Percentiles rank a stretch among this genome's conserved stretches.
These are phyloP conservation scores for Yamadazyma jaroonii DNA, from an alignment of 1,139 yeast species.

Conservation along the genomic window DNA sequence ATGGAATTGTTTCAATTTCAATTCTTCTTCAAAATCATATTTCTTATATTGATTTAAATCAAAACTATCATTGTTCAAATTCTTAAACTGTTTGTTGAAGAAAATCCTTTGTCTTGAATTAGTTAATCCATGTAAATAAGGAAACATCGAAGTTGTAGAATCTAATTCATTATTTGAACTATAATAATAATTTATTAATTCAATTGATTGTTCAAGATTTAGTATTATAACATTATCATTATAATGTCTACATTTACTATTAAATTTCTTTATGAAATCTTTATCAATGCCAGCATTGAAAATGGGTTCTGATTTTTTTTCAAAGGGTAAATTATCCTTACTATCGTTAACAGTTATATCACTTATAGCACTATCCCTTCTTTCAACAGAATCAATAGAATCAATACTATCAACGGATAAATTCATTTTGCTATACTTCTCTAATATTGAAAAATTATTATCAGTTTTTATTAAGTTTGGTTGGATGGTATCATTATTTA, in stretches of 20 bases:
- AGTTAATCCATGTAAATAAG: constrained; percentile 37
- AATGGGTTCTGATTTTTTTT: neutral
- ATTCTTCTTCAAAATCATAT: constrained; percentile 9
- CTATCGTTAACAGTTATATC: constrained; percentile 15
- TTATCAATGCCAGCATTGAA: constrained; percentile 8
- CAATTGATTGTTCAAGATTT: constrained; percentile 13
- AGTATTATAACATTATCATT: constrained; percentile 14
- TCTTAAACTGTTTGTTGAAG: constrained; percentile 14
- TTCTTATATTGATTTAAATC: constrained; percentile 10
- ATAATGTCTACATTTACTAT: constrained; percentile 12
- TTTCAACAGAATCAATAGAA: constrained; percentile 14
- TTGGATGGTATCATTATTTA: constrained; percentile 14
- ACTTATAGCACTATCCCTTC: constrained; percentile 16
- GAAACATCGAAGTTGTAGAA: constrained; percentile 19
- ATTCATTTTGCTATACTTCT: constrained; percentile 14
- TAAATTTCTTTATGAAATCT: constrained; percentile 10
- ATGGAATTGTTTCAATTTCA: constrained; percentile 12
- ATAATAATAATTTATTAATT: constrained; percentile 28
- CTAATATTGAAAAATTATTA: constrained; percentile 11
- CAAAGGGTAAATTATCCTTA: constrained; percentile 9
- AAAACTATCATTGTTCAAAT: constrained; percentile 11
- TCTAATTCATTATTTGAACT: constrained; percentile 18
- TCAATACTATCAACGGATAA: constrained; percentile 14
- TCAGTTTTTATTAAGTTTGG: constrained; percentile 11
- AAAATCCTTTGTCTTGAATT: constrained; percentile 27